Base-by-base conservation (phyloP, 805 yeast species). In the Saturnispora halmiae region DNA sequence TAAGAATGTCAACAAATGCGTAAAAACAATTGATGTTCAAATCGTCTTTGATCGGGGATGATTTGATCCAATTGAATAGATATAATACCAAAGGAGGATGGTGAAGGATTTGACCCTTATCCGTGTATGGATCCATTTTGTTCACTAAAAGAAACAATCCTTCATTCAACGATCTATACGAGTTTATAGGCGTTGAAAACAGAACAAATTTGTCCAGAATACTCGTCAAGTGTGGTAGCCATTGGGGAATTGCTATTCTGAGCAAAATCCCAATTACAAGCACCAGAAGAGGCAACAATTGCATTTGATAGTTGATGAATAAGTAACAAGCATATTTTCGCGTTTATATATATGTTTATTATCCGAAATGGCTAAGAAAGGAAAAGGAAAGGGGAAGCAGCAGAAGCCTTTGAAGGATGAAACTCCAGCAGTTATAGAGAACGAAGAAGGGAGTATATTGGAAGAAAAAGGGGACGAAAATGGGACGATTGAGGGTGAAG, bases 71-170 rank as follows among this genome's bases (percentile, higher is more conserved):
- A 9, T 69, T 63, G 54, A 80, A 67, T 1, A 75, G 44, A 2
- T 67, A 61, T 27, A 85, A 69, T 18, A 90, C 52, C 15, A 87
- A 55, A 3, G 96, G 95, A 3, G 94, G 77, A 51, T 86, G 95
- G 59, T 86, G 90, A 27, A 81, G 80, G 14, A 87, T 77, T 19
- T 94, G 94, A 8, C 96, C 96, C 46, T 75, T 75, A 4, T 27
- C 28, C 14, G 47, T 46, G 53, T 86, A 90, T 7, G 86, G 76
- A 35, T 77, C 69, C 38, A 82, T 65, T 16, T 67, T 69, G 50
- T 77, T 71, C 3, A 66, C 56, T 41, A 75, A 60, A 38, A 83
- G 67, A 49, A 72, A 83, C 9, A 82, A 62, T 10, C 88, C 88
- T 55, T 82, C 94, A 49, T 67, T 60, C 31, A 83, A 55, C 30